Conservation (phyloP, 805 yeast species). For the Blastobotrys parvus region DNA sequence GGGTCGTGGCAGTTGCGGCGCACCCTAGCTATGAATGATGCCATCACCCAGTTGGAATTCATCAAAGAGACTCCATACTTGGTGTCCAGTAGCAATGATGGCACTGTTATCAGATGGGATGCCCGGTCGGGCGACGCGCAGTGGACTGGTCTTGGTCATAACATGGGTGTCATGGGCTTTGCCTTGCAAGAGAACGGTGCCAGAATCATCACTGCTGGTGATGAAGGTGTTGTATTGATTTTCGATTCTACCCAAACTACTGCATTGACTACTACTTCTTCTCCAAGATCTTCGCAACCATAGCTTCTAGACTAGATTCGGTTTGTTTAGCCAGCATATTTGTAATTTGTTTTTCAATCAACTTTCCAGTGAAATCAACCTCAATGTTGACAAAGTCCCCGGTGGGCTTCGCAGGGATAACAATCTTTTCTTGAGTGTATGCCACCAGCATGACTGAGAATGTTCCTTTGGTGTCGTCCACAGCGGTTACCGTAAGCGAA, state of each 20-base stretch:
- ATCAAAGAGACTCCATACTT: slow-evolving; percentile 43
- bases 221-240: slow-evolving; percentile 86
- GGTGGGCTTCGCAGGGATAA: slow-evolving; percentile 53
- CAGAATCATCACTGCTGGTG: slow-evolving; percentile 85
- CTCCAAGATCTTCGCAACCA: slow-evolving; percentile 43
- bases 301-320: slow-evolving; percentile 35
- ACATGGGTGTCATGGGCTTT: slow-evolving; percentile 88
- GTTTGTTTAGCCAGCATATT: slow-evolving; percentile 44
- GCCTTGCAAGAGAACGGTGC: slow-evolving; percentile 56
- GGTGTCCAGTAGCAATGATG: slow-evolving; percentile 74
- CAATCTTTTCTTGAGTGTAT: slow-evolving; percentile 78
- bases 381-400: slow-evolving; percentile 79
- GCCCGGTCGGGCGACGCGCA: slow-evolving; percentile 73
- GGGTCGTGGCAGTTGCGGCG: slow-evolving; percentile 81
- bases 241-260: slow-evolving; percentile 31
- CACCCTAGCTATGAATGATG: slow-evolving; percentile 61
- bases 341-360: slow-evolving; percentile 77
- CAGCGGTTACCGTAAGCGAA: slow-evolving; percentile 78
- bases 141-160: slow-evolving; percentile 83
- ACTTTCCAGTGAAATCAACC: slow-evolving; percentile 90
- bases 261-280: slow-evolving; percentile 13
- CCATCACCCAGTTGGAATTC: slow-evolving; percentile 74
- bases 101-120: slow-evolving; percentile 81
- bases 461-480: slow-evolving; percentile 46
- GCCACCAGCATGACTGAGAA: slow-evolving; percentile 88